Percentiles rank a stretch among this genome's conserved stretches.
Evolutionary conservation across 805 yeast genomes (phyloP).

Genomic region (Metschnikowia chrysomelidarum): DNA sequence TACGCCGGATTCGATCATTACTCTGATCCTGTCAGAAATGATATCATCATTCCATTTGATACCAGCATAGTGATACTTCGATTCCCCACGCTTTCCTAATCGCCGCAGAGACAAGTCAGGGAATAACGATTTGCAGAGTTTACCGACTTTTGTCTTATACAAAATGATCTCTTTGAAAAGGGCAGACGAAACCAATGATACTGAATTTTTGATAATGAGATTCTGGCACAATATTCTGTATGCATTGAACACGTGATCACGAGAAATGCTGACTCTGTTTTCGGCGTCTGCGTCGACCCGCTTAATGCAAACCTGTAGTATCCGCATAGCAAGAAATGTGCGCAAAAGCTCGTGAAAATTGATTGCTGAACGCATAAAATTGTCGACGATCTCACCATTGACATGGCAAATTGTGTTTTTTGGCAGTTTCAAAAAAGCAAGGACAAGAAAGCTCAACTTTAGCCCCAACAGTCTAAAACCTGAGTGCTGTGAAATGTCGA

Average conservation of each 20-base stretch:
- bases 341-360: conserved; percentile 43
- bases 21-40: conserved; percentile 28
- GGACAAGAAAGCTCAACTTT: too few relatives aligned
- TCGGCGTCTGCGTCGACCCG: conserved; percentile 17
- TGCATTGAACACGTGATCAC: conserved; percentile 40
- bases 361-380: conserved; percentile 23
- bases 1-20: conserved; percentile 33
- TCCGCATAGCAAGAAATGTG: conserved; percentile 40
- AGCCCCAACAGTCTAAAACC: too few relatives aligned
- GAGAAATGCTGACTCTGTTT: conserved; percentile 20
- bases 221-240: conserved; percentile 42
- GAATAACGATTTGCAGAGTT: conserved; percentile 38
- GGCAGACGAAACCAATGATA: conserved; percentile 27
- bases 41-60: conserved; percentile 40
- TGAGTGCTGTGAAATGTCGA: too few relatives aligned
- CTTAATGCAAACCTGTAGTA: conserved; percentile 32
- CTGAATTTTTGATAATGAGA: conserved; percentile 35
- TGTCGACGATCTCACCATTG: too few relatives aligned
- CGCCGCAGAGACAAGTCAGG: conserved; percentile 38
- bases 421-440: too few relatives aligned
- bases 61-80: conserved; percentile 42
- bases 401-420: too few relatives aligned
- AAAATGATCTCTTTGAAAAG: conserved; percentile 33
- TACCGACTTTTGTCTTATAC: conserved; percentile 42
- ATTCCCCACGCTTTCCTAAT: conserved; percentile 43